Base-by-base conservation (phyloP, 352 stramenopile species). In the Pythium brachiatum region DNA sequence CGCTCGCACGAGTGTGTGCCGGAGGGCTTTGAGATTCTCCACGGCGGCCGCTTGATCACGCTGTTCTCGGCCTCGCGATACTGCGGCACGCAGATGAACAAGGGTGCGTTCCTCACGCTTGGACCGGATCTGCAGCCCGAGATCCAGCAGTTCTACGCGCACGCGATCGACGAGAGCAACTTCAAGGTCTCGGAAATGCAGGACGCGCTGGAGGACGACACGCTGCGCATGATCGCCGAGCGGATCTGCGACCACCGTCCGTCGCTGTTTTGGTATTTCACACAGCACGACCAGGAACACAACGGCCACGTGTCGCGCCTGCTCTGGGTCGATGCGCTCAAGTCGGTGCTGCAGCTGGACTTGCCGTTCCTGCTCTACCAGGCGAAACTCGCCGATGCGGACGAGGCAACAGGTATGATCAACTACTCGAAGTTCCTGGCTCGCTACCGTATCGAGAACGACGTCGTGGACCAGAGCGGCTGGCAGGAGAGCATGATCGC, bases 351-450 rank as follows among this genome's bases (percentile, higher is more conserved):
- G 43, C 79, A 94, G 61, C 68, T 97, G 8, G 92, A 98, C 61
- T 47, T 98, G 56, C 92, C 91, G 8, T 98, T 96, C 72, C 38
- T 97, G 34, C 85, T 83, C 32, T 97, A 97, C 70, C 86, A 97
- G 70, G 62, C 88, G 0, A 90, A 95, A 53, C 79, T 98, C 18
- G 87, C 90, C 3, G 88, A 95, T 16, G 60, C 88, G 47, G 90
- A 97, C 43, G 81, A 94, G 16, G 76, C 90, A 55, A 64, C 66
- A 16, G 81, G 78, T 25, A 74, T 69, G 29, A 97, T 98, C 72
- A 97, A 97, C 70, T 98, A 97, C 80, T 96, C 89, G 27, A 89
- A 83, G 31, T 98, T 98, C 67, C 71, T 98, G n/a, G 83, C 93
- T 54, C 87, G 92, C 8, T 98, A 97, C 67, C 88, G 89, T 26